Evolutionary conservation across 345 rosid species (phyloP).

Genomic region (Iberis pinnata): DNA sequence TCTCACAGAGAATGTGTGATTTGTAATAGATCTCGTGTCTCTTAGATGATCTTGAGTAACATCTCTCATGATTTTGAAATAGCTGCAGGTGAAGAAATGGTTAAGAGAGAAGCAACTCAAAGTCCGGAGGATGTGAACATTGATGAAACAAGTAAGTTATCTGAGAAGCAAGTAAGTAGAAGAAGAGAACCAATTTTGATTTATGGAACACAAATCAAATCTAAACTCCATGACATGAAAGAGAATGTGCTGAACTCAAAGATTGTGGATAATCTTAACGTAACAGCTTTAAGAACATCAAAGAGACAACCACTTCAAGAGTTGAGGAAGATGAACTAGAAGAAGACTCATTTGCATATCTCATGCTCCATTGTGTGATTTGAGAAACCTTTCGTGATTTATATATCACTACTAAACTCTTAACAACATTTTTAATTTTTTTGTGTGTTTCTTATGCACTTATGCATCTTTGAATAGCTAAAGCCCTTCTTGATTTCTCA

Average conservation of each 20-base stretch:
- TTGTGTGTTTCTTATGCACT: too few species aligned
- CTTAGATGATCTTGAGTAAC: neutral
- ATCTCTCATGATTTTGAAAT: neutral
- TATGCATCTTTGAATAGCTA: too few species aligned
- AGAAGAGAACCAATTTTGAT: constrained; percentile 9
- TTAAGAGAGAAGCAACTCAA: constrained; percentile 4
- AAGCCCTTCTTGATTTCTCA: too few species aligned
- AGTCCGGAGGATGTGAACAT: constrained; percentile 7
- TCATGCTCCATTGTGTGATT: constrained; percentile 10
- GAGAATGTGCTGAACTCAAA: constrained; percentile 27
- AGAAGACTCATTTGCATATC: constrained; percentile 14
- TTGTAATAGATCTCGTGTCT: neutral
- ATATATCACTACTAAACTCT: too few species aligned
- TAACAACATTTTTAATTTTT: too few species aligned
- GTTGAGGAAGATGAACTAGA: constrained; percentile 18
- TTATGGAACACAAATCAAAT: constrained; percentile 21
- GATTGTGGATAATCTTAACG: constrained; percentile 19
- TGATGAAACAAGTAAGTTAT: constrained; percentile 3
- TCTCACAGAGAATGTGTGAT: constrained; percentile 3
- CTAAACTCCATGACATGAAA: constrained; percentile 23
- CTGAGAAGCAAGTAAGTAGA: constrained; percentile 4
- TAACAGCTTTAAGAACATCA: constrained; percentile 27
- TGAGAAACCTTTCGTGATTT: neutral
- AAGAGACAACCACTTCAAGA: constrained; percentile 29
- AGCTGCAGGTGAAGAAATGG: constrained; percentile 17